Evolutionary conservation across 1,284 basidiomycete genomes (phyloP).

Genomic region (Pyrrhoderma noxium): DNA sequence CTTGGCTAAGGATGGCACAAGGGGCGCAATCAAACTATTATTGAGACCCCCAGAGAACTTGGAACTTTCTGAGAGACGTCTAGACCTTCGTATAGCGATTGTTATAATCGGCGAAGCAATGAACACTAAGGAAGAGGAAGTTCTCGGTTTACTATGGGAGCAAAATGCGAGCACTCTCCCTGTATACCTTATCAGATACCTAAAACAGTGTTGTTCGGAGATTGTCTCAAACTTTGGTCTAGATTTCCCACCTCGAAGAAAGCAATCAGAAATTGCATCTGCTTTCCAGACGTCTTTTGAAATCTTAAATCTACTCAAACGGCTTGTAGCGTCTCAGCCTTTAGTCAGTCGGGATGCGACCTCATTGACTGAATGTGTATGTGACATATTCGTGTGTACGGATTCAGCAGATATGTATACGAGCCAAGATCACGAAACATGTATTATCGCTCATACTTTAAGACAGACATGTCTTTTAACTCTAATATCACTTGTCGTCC

Average conservation of each 20-base stretch:
- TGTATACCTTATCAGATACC: conserved; percentile 36
- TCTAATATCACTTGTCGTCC: conserved; percentile 35
- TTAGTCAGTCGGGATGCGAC: conserved; percentile 44
- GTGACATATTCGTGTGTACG: conserved; percentile 51
- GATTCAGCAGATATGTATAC: conserved; percentile 40
- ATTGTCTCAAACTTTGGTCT: conserved; percentile 45
- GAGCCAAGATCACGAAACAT: conserved; percentile 33
- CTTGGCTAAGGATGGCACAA: conserved; percentile 57
- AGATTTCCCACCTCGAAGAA: conserved; percentile 24
- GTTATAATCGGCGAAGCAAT: conserved; percentile 49
- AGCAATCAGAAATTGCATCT: conserved; percentile 38
- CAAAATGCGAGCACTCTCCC: conserved; percentile 41
- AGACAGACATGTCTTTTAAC: conserved; percentile 45
- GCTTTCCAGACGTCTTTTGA: conserved; percentile 49
- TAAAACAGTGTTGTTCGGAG: conserved; percentile 48
- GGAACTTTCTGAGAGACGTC: conserved; percentile 41
- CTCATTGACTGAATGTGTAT: conserved; percentile 35
- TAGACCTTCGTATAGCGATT: conserved; percentile 54
- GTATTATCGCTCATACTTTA: conserved; percentile 35
- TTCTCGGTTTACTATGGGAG: conserved; percentile 51
- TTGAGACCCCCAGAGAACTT: conserved; percentile 42
- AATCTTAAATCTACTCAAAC: conserved; percentile 42
- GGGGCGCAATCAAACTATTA: conserved; percentile 57
- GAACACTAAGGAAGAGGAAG: conserved; percentile 41
- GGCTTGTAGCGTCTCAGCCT: conserved; percentile 39